phyloP scores from a whole-genome alignment of 1,284 basidiomycete species.

The Ceratobasidium sp. region DNA sequence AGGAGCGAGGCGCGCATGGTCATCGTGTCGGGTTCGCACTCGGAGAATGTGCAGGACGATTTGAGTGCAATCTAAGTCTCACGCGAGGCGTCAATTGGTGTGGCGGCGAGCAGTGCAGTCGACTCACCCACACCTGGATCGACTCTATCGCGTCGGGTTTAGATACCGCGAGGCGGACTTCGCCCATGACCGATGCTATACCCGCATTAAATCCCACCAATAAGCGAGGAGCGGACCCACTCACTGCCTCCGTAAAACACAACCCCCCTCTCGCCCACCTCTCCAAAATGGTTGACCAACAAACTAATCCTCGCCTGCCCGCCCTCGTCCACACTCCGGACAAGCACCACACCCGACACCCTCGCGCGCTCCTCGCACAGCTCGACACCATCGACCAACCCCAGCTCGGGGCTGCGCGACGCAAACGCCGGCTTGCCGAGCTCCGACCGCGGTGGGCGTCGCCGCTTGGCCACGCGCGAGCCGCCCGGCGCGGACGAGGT shows the following conservation, averaged over 20 bases:
- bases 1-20: conserved; percentile 1
- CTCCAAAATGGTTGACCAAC: conserved; percentile 29
- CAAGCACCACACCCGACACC: conserved; percentile 4
- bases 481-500: neutral
- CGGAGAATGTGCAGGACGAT: conserved; percentile 15
- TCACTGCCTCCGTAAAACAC: conserved; percentile 23
- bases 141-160: conserved; percentile 32
- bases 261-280: conserved; percentile 13
- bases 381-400: conserved; percentile 31
- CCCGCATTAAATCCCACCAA: too few relatives aligned
- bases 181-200: conserved; percentile 22
- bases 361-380: neutral
- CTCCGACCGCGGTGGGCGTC: conserved; percentile 8
- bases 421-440: conserved; percentile 23
- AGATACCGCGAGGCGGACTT: conserved; percentile 17
- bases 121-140: conserved; percentile 28
- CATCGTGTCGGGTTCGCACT: neutral
- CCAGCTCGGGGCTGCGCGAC: neutral
- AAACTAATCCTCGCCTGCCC: neutral
- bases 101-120: neutral
- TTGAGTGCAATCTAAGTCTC: conserved; percentile 16
- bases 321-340: conserved; percentile 26
- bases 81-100: neutral
- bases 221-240: neutral
- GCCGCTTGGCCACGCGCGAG: neutral